phyloP scores from a whole-genome alignment of 2,329 filamentous ascomycete genomes.

The Sordariomycetes sp. region DNA sequence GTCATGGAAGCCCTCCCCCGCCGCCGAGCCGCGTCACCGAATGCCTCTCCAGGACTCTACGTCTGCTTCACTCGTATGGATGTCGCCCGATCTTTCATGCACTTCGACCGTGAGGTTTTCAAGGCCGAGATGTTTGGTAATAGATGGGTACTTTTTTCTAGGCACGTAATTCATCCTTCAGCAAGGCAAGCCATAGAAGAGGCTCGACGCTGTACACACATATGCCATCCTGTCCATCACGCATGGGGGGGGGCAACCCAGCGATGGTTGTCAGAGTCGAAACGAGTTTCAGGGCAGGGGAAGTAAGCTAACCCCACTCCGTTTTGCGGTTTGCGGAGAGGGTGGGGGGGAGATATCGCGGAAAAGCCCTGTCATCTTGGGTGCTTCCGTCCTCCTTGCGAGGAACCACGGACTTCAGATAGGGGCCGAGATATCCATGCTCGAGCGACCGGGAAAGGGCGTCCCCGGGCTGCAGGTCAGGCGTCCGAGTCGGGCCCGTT shows the following conservation, averaged over 20 bases:
- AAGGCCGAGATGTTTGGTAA: conserved; percentile 47
- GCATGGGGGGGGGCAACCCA: not conserved
- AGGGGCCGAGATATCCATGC: too few species aligned
- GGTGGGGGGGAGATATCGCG: too few species aligned
- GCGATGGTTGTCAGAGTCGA: too few species aligned
- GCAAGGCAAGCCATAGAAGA: conserved; percentile 37
- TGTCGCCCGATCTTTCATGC: conserved; percentile 46
- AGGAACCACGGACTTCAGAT: too few species aligned
- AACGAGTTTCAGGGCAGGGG: too few species aligned
- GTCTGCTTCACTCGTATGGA: conserved; percentile 7
- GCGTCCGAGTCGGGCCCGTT: too few species aligned
- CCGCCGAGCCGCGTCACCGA: not conserved
- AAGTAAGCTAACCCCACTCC: too few species aligned
- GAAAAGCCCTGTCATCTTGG: too few species aligned
- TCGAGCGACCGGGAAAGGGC: too few species aligned
- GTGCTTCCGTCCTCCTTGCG: too few species aligned
- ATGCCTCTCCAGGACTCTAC: not conserved
- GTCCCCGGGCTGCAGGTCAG: too few species aligned
- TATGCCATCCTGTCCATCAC: conserved; percentile 29
- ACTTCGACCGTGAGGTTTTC: conserved; percentile 27
- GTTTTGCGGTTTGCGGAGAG: too few species aligned
- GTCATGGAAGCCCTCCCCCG: not conserved
- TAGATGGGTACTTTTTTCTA: conserved; percentile 36
- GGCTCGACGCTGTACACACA: conserved; percentile 50
- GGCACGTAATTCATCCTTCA: conserved; percentile 47